These are phyloP conservation scores for Sclerotinia trifoliorum DNA, from an alignment of 2,329 filamentous ascomycete genomes.

Conservation along the genomic window DNA sequence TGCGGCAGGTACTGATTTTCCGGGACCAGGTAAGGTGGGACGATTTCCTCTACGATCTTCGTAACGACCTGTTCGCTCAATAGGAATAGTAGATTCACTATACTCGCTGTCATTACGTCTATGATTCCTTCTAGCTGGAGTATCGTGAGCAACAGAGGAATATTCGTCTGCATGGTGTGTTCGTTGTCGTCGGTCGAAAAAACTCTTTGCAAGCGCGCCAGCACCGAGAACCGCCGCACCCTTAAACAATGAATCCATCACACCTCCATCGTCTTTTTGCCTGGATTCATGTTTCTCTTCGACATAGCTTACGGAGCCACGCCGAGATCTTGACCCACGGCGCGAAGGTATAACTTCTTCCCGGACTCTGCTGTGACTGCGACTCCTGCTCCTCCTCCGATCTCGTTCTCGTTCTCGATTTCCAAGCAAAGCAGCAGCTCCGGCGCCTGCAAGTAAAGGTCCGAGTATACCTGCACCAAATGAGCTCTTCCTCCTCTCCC, in stretches of 20 bases:
- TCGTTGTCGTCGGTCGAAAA: slow-evolving; percentile 54
- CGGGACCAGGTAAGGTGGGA: slow-evolving; percentile 49
- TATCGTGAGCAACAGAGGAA: slow-evolving; percentile 61
- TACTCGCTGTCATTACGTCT: slow-evolving; percentile 43
- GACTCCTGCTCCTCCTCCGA: slow-evolving; percentile 30
- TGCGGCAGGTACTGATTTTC: slow-evolving; percentile 46
- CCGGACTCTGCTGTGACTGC: slow-evolving; percentile 6
- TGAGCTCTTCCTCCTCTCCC: slow-evolving; percentile 46
- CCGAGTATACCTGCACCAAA: slow-evolving; percentile 49
- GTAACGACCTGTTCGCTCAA: slow-evolving; percentile 30
- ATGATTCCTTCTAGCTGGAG: slow-evolving; percentile 51
- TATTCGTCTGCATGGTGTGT: slow-evolving; percentile 55
- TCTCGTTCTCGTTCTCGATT: slow-evolving; percentile 34
- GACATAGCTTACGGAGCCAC: slow-evolving; percentile 54
- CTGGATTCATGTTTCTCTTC: slow-evolving; percentile 57
- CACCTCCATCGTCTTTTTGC: slow-evolving; percentile 50
- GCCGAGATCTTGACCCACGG: slow-evolving; percentile 42
- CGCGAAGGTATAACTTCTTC: slow-evolving; percentile 55
- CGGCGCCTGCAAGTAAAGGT: slow-evolving; percentile 57
- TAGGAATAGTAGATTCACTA: slow-evolving; percentile 46
- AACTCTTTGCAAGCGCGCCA: slow-evolving; percentile 58
- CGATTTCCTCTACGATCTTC: slow-evolving; percentile 37
- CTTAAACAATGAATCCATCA: slow-evolving; percentile 60
- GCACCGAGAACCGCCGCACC: slow-evolving; percentile 62
- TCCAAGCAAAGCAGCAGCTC: slow-evolving; percentile 53